Evolutionary conservation across 2,329 filamentous ascomycete species (phyloP).

Genomic region (Coniochaeta sp.): DNA sequence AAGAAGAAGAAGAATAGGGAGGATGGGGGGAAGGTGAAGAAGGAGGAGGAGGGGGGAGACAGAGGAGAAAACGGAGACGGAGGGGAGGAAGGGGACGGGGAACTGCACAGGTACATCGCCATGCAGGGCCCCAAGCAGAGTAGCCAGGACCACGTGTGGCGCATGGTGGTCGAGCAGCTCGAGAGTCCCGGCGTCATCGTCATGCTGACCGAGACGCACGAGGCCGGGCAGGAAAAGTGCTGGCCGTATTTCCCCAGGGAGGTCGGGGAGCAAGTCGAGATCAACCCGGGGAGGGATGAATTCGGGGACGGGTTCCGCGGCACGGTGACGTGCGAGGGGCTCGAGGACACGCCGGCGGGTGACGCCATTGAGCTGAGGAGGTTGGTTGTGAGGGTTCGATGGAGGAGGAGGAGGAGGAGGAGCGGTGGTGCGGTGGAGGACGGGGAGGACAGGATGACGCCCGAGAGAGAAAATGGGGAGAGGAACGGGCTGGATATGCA

Average conservation of each 20-base stretch:
- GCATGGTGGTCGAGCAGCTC: constrained; percentile 83
- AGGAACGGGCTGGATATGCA: not conserved
- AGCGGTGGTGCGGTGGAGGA: too few species aligned
- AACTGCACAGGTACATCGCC: constrained; percentile 67
- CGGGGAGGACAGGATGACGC: not conserved
- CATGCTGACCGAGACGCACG: constrained; percentile 88
- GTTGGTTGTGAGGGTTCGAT: constrained; percentile 51
- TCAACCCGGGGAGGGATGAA: constrained; percentile 56
- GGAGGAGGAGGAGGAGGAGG: not conserved
- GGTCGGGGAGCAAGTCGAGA: constrained; percentile 42
- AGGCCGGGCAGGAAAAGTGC: constrained; percentile 74
- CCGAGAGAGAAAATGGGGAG: not conserved
- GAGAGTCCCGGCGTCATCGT: constrained; percentile 72
- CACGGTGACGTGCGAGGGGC: constrained; percentile 58
- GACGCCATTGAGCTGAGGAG: constrained; percentile 68
- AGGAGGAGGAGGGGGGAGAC: not conserved
- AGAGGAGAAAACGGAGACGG: too few species aligned
- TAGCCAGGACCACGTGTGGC: constrained; percentile 80
- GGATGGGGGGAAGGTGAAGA: not conserved
- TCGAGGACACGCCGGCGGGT: constrained; percentile 45
- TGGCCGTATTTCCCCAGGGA: constrained; percentile 74
- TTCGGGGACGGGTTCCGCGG: constrained; percentile 63
- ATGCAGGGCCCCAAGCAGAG: constrained; percentile 83
- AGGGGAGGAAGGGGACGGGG: constrained; percentile 11
- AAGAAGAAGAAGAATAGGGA: not conserved